Percentiles rank a stretch among this genome's conserved stretches.
phyloP scores from a whole-genome alignment of 2,329 filamentous ascomycete species.

The Fonsecaea erecta region DNA sequence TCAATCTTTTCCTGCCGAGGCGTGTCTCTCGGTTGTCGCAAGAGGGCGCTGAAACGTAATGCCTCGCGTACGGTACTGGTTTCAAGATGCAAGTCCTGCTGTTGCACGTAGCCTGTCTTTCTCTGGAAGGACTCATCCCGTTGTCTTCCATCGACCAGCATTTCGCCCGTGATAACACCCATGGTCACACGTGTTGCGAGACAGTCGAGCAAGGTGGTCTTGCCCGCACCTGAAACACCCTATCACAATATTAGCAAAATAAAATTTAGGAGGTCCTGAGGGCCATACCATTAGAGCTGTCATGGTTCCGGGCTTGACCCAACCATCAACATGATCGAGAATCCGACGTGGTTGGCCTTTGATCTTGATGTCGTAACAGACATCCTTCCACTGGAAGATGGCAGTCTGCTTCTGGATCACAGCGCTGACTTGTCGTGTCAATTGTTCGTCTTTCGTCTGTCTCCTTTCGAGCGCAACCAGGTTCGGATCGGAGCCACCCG shows the following conservation, averaged over 20 bases:
- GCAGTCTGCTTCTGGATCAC: slow-evolving; percentile 64
- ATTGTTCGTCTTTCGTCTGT: slow-evolving; percentile 22
- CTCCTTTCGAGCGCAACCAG: slow-evolving; percentile 22
- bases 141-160: slow-evolving; percentile 75
- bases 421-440: slow-evolving; percentile 23
- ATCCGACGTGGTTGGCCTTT: slow-evolving; percentile 76
- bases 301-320: slow-evolving; percentile 91
- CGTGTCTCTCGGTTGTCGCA: slow-evolving; percentile 77
- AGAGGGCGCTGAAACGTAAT: slow-evolving; percentile 79
- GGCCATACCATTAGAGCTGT: slow-evolving; percentile 74
- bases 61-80: slow-evolving; percentile 88
- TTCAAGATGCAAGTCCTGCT: slow-evolving; percentile 84
- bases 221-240: slow-evolving; percentile 84
- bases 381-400: slow-evolving; percentile 82
- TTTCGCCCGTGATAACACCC: slow-evolving; percentile 84
- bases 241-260: slow-evolving; percentile 6
- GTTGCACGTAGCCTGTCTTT: slow-evolving; percentile 89
- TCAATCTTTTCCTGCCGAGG: slow-evolving; percentile 76
- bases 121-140: slow-evolving; percentile 83
- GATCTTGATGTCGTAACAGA: slow-evolving; percentile 81
- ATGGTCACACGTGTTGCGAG: slow-evolving; percentile 83
- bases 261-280: not conserved
- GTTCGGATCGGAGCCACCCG: slow-evolving; percentile 15
- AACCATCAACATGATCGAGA: slow-evolving; percentile 84
- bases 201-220: slow-evolving; percentile 86